Evolutionary conservation across 345 rosid species (phyloP).

Genomic region (Ricinus communis): DNA sequence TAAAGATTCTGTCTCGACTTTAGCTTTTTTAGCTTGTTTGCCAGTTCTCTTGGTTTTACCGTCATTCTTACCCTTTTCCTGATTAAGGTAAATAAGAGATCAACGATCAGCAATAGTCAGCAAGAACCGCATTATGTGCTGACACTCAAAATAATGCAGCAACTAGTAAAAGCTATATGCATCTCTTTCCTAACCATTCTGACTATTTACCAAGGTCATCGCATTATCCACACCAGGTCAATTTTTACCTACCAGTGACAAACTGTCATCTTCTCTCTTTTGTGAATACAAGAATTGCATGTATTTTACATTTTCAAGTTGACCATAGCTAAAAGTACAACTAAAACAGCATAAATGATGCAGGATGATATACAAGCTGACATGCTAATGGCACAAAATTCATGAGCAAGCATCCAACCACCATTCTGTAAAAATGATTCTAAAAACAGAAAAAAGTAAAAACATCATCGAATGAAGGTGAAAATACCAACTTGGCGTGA

Average conservation of each 20-base stretch:
- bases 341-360: background rate
- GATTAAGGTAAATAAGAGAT: constrained; percentile 13
- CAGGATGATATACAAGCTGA: background rate
- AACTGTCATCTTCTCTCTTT: too few relatives aligned
- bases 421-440: background rate
- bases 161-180: background rate
- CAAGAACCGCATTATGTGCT: background rate
- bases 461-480: too few relatives aligned
- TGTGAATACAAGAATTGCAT: background rate
- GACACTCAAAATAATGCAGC: background rate
- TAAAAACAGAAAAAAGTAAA: background rate
- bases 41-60: constrained; percentile 43
- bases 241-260: too few relatives aligned
- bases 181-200: background rate
- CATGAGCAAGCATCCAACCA: background rate
- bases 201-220: too few relatives aligned
- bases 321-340: background rate
- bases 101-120: background rate
- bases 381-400: background rate
- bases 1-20: constrained; percentile 69
- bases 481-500: background rate
- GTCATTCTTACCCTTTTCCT: constrained; percentile 48
- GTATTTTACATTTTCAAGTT: background rate
- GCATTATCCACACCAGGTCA: too few relatives aligned
- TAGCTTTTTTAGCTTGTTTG: constrained; percentile 62